Evolutionary conservation across 2,329 filamentous ascomycete species (phyloP).

Genomic region (Rhynchosporium agropyri): DNA sequence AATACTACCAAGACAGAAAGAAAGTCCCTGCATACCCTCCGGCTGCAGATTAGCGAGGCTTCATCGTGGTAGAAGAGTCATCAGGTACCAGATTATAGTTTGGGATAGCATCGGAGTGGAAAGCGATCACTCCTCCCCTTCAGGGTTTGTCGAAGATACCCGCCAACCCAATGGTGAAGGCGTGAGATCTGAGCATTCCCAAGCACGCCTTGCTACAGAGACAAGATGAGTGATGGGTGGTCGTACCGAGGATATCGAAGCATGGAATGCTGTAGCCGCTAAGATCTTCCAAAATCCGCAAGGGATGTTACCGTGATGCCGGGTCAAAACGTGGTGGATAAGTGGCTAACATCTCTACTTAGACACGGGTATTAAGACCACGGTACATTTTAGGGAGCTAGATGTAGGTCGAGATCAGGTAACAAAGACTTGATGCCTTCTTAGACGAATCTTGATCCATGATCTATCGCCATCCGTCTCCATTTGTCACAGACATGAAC

Average conservation of each 20-base stretch:
- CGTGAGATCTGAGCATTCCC: not conserved
- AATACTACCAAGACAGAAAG: not conserved
- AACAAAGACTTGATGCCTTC: not conserved
- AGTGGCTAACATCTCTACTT: not conserved
- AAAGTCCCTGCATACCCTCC: not conserved
- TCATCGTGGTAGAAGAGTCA: not conserved
- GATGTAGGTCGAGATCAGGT: not conserved
- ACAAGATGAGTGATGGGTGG: not conserved
- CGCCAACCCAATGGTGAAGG: not conserved
- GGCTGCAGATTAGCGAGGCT: not conserved
- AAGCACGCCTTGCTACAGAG: not conserved
- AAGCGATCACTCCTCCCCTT: not conserved
- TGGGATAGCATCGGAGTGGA: slow-evolving; percentile 2
- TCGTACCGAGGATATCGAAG: not conserved
- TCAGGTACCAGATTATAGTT: not conserved
- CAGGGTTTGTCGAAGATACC: not conserved
- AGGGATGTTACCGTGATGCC: not conserved
- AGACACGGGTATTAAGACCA: not conserved
- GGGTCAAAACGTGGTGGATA: not conserved
- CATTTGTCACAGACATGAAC: slow-evolving; percentile 19
- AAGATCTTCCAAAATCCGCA: not conserved
- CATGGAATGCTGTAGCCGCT: slow-evolving; percentile 2
- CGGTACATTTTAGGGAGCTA: not conserved
- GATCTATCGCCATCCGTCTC: not conserved
- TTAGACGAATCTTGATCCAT: not conserved